Evolutionary conservation across 805 yeast genomes (phyloP).

Genomic region (Jamesozyma spencerorum): DNA sequence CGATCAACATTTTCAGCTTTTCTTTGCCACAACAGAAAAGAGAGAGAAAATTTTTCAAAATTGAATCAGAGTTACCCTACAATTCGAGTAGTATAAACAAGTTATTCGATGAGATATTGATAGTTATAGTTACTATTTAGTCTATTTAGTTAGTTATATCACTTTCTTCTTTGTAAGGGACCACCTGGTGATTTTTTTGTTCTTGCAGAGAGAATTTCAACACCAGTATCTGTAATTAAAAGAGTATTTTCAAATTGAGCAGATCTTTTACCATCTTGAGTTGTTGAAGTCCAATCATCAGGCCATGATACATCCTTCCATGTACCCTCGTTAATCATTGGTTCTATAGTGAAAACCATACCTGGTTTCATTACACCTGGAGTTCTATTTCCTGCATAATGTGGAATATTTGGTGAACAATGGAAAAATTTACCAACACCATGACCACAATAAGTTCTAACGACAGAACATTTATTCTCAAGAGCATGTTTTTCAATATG

Average conservation of each 20-base stretch:
- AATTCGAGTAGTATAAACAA: too few relatives aligned
- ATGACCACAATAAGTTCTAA: conserved; percentile 87
- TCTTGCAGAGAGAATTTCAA: conserved; percentile 81
- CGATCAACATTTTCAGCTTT: background rate
- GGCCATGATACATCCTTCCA: conserved; percentile 87
- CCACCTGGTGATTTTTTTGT: conserved; percentile 84
- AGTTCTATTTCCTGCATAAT: conserved; percentile 87
- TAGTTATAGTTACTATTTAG: too few relatives aligned
- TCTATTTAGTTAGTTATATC: conserved; percentile 1
- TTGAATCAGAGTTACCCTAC: too few relatives aligned
- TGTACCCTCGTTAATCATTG: conserved; percentile 85
- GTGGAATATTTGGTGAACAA: conserved; percentile 86
- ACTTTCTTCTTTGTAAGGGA: conserved; percentile 46
- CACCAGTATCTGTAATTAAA: conserved; percentile 87
- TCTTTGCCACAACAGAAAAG: too few relatives aligned
- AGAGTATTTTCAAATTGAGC: conserved; percentile 96
- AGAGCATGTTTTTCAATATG: conserved; percentile 80
- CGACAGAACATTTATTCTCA: conserved; percentile 72
- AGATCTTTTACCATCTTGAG: conserved; percentile 79
- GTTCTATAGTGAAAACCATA: conserved; percentile 93
- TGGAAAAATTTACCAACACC: conserved; percentile 86
- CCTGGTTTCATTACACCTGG: conserved; percentile 93
- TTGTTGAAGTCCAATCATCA: conserved; percentile 91
- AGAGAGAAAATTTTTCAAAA: too few relatives aligned
- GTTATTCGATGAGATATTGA: too few relatives aligned